phyloP scores from a whole-genome alignment of 768 basidiomycete species.

The Kwoniella shandongensis region DNA sequence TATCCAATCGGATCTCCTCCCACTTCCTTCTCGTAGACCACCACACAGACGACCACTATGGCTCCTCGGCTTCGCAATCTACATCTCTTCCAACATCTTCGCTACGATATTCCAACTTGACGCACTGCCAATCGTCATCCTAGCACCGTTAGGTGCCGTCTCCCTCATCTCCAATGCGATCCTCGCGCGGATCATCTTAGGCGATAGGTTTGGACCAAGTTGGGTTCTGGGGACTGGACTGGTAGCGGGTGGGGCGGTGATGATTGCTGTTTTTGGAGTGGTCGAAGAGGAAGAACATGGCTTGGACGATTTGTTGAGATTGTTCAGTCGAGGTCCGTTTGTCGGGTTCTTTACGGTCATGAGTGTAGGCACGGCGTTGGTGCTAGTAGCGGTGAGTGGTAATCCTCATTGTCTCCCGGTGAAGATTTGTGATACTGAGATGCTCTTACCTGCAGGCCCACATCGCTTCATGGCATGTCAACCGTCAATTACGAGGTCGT shows the following conservation, averaged over 20 bases:
- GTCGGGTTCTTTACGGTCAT: slow-evolving; percentile 77
- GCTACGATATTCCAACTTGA: slow-evolving; percentile 90
- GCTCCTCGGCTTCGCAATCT: slow-evolving; percentile 81
- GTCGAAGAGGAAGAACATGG: slow-evolving; percentile 84
- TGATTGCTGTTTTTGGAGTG: slow-evolving; percentile 88
- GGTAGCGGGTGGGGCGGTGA: slow-evolving; percentile 81
- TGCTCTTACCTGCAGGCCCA: slow-evolving; percentile 62
- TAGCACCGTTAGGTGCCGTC: slow-evolving; percentile 91
- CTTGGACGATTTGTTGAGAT: slow-evolving; percentile 74
- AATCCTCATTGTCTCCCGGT: not conserved
- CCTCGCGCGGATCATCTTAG: slow-evolving; percentile 78
- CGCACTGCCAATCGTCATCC: slow-evolving; percentile 88
- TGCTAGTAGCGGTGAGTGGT: slow-evolving; percentile 62
- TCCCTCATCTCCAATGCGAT: slow-evolving; percentile 93
- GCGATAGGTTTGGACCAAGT: slow-evolving; percentile 79
- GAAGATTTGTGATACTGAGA: not conserved
- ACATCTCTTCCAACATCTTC: slow-evolving; percentile 82
- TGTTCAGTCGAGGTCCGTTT: slow-evolving; percentile 76
- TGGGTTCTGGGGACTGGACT: slow-evolving; percentile 83
- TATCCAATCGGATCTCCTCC: slow-evolving; percentile 73
- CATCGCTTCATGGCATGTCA: slow-evolving; percentile 65
- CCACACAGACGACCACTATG: slow-evolving; percentile 83
- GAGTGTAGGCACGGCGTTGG: slow-evolving; percentile 62
- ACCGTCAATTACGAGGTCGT: slow-evolving; percentile 21
- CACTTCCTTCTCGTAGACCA: slow-evolving; percentile 63